Evolutionary conservation across 2,329 filamentous ascomycete species (phyloP).

Genomic region (Aspergillus spinulosporus): DNA sequence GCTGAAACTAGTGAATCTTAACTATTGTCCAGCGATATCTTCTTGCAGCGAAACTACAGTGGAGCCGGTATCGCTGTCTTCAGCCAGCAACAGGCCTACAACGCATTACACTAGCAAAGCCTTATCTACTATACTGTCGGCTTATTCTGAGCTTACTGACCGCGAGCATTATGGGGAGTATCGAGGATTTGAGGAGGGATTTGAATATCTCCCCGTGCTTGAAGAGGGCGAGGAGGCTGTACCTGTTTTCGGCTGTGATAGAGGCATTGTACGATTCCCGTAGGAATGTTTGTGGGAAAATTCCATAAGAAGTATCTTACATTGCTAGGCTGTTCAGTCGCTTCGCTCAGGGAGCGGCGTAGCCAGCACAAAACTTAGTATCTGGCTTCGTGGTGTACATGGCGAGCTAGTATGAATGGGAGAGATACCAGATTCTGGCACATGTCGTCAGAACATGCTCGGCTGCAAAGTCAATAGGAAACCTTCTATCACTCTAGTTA

Average conservation of each 20-base stretch:
- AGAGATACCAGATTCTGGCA: too few relatives aligned
- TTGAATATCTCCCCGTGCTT: slow-evolving; percentile 22
- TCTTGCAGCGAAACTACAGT: slow-evolving; percentile 13
- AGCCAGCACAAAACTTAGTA: too few relatives aligned
- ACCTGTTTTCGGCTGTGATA: slow-evolving; percentile 22
- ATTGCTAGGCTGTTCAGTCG: too few relatives aligned
- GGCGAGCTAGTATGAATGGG: not conserved
- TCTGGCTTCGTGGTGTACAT: too few relatives aligned
- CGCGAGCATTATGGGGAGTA: slow-evolving; percentile 13
- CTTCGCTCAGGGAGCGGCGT: too few relatives aligned
- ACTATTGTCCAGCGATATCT: slow-evolving; percentile 18
- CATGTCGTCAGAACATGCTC: not conserved
- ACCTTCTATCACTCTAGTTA: not conserved
- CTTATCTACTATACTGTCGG: slow-evolving; percentile 22
- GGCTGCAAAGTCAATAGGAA: not conserved
- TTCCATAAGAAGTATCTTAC: too few relatives aligned
- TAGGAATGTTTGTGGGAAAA: too few relatives aligned
- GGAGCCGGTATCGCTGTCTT: slow-evolving; percentile 17
- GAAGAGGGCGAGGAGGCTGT: slow-evolving; percentile 19
- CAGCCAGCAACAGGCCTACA: not conserved
- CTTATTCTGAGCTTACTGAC: slow-evolving; percentile 15
- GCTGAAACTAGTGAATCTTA: slow-evolving; percentile 13
- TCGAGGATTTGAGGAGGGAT: slow-evolving; percentile 18
- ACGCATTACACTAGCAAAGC: slow-evolving; percentile 16
- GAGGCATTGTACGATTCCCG: too few relatives aligned